Evolutionary conservation across 768 basidiomycete genomes (phyloP).

Genomic region (Leccinum disarticulatum): DNA sequence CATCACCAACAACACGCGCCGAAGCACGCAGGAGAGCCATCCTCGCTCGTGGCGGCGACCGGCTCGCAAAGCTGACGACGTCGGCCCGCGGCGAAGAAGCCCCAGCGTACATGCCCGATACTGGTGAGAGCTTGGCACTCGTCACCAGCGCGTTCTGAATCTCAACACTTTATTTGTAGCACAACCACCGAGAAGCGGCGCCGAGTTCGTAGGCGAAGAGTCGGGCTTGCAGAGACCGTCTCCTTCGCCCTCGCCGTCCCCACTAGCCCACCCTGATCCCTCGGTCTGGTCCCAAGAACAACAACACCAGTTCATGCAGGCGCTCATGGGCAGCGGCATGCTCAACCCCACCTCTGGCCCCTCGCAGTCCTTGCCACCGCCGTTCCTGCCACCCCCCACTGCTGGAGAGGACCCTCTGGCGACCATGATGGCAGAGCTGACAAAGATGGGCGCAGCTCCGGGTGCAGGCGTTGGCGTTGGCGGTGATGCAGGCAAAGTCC

Average conservation of each 20-base stretch:
- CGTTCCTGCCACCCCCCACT: slow-evolving; percentile 7
- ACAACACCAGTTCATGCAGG: slow-evolving; percentile 66
- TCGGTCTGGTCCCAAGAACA: slow-evolving; percentile 69
- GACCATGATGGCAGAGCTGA: slow-evolving; percentile 38
- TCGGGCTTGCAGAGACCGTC: slow-evolving; percentile 28
- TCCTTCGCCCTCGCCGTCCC: slow-evolving; percentile 17
- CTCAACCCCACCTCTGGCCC: slow-evolving; percentile 31
- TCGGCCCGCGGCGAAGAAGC: slow-evolving; percentile 72
- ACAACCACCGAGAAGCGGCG: slow-evolving; percentile 12
- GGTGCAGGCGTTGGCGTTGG: slow-evolving; percentile 8
- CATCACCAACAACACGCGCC: slow-evolving; percentile 64
- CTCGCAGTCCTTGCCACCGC: slow-evolving; percentile 6
- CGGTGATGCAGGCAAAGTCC: slow-evolving; percentile 25
- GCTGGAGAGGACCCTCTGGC: slow-evolving; percentile 46
- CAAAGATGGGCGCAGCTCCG: slow-evolving; percentile 26
- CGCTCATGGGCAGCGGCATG: slow-evolving; percentile 46
- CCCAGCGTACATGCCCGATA: slow-evolving; percentile 49
- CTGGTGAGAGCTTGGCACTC: slow-evolving; percentile 29
- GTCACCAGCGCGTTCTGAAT: not conserved
- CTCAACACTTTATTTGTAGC: slow-evolving; percentile 5
- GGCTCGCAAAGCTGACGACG: slow-evolving; percentile 77
- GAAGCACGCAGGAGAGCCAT: slow-evolving; percentile 80
- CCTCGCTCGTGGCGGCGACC: slow-evolving; percentile 65
- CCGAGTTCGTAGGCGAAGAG: slow-evolving; percentile 41
- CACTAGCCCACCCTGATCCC: slow-evolving; percentile 43